Evolutionary conservation across 371 early-diverging fungal species (phyloP).

Genomic region (Apophysomyces ossiformis): DNA sequence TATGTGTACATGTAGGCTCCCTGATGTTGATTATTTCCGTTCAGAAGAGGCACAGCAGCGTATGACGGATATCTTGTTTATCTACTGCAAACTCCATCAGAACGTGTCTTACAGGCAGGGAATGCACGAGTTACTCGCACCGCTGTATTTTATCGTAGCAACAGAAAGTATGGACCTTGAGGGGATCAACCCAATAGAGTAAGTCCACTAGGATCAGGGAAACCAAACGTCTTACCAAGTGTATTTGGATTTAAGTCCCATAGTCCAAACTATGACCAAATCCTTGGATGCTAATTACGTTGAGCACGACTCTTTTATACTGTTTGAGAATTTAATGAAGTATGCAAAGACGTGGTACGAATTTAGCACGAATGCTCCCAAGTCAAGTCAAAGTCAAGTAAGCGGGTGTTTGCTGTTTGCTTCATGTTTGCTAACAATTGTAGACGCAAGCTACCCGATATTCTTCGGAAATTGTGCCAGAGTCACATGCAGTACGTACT

Average conservation of each 20-base stretch:
- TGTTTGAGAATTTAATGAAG: slow-evolving; percentile 87
- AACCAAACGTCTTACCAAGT: background rate
- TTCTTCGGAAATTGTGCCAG: slow-evolving; percentile 1
- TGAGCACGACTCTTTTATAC: slow-evolving; percentile 85
- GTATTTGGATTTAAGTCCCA: slow-evolving; percentile 25
- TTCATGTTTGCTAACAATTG: background rate
- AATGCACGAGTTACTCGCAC: slow-evolving; percentile 96
- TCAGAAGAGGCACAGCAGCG: slow-evolving; percentile 64
- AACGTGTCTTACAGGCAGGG: slow-evolving; percentile 94
- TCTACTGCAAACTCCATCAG: slow-evolving; percentile 88
- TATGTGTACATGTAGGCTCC: slow-evolving; percentile 63
- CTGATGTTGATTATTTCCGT: slow-evolving; percentile 85
- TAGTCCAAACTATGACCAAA: slow-evolving; percentile 35
- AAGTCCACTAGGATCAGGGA: slow-evolving; percentile 13
- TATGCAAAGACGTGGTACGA: slow-evolving; percentile 87
- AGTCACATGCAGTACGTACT: slow-evolving; percentile 3
- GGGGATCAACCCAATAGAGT: slow-evolving; percentile 24
- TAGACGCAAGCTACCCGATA: background rate
- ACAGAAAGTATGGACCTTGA: slow-evolving; percentile 52
- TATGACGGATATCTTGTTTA: slow-evolving; percentile 85
- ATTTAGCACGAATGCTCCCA: slow-evolving; percentile 60
- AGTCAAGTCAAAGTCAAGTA: slow-evolving; percentile 11
- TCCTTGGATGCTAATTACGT: slow-evolving; percentile 56
- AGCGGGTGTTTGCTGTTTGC: background rate
- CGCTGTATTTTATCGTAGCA: slow-evolving; percentile 77